Evolutionary conservation across 306 rosid species (phyloP).

Genomic region (Lathyrus tuberosus): DNA sequence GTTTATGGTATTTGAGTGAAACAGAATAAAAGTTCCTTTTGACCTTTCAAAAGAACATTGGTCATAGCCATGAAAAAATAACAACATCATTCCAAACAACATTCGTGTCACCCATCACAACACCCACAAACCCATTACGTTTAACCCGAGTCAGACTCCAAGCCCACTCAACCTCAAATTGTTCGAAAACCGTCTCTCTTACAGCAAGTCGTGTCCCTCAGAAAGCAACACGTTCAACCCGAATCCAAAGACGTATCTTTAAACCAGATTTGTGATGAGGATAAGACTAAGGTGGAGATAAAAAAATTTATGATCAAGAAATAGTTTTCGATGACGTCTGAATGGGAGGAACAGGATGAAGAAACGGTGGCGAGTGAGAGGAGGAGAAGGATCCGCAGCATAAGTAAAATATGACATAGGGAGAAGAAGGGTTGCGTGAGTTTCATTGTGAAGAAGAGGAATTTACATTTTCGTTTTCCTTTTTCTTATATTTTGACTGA

Average conservation of each 20-base stretch:
- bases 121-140: neutral
- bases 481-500: too few relatives aligned
- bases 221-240: conserved; percentile 25
- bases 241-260: neutral
- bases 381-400: too few relatives aligned
- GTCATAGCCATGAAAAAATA: too few relatives aligned
- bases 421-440: too few relatives aligned
- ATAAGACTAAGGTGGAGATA: conserved; percentile 44
- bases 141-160: neutral
- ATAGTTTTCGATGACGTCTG: neutral
- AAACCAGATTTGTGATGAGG: conserved; percentile 27
- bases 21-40: too few relatives aligned
- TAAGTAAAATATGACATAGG: too few relatives aligned
- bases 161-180: conserved; percentile 32
- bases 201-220: conserved; percentile 52
- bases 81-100: too few relatives aligned
- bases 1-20: too few relatives aligned
- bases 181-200: conserved; percentile 49
- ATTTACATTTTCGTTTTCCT: too few relatives aligned
- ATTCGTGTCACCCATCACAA: too few relatives aligned
- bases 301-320: conserved; percentile 43
- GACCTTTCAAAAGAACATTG: too few relatives aligned
- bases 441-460: too few relatives aligned
- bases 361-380: conserved; percentile 35
- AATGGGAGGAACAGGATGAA: conserved; percentile 30